Evolutionary conservation across 768 basidiomycete species (phyloP).

Genomic region (Macrolepiota dolichaula): DNA sequence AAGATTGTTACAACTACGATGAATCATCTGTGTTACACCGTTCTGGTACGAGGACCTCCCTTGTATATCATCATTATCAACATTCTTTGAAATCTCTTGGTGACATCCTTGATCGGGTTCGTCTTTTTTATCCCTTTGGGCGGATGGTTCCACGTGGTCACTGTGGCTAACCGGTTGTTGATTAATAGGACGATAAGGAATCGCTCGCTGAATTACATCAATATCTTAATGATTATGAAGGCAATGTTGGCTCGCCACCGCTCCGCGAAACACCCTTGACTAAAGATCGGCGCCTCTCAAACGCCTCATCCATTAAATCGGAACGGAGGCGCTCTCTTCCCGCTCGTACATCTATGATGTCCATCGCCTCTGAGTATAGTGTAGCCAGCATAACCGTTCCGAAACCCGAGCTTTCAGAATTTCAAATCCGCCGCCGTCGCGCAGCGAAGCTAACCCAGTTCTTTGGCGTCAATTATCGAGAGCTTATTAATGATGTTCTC

Average conservation of each 20-base stretch:
- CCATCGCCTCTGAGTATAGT: conserved; percentile 52
- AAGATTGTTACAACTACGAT: conserved; percentile 6
- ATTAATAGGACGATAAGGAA: conserved; percentile 64
- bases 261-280: conserved; percentile 8
- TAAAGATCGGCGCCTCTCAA: conserved; percentile 28
- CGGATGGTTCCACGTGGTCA: background rate
- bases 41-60: conserved; percentile 29
- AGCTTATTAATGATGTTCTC: conserved; percentile 71
- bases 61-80: conserved; percentile 73
- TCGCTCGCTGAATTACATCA: conserved; percentile 75
- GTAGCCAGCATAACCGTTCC: conserved; percentile 32
- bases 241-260: conserved; percentile 3
- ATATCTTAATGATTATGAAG: conserved; percentile 44
- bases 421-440: conserved; percentile 68
- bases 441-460: conserved; percentile 85
- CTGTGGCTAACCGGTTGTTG: conserved; percentile 12
- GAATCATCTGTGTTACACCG: conserved; percentile 14
- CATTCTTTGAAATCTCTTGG: conserved; percentile 78
- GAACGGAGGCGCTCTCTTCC: conserved; percentile 74
- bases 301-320: conserved; percentile 41
- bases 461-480: conserved; percentile 84
- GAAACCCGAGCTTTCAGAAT: conserved; percentile 46
- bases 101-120: conserved; percentile 76
- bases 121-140: conserved; percentile 22
- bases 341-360: conserved; percentile 55